Evolutionary conservation across 768 basidiomycete genomes (phyloP).

Genomic region (Lepiota subincarnata): DNA sequence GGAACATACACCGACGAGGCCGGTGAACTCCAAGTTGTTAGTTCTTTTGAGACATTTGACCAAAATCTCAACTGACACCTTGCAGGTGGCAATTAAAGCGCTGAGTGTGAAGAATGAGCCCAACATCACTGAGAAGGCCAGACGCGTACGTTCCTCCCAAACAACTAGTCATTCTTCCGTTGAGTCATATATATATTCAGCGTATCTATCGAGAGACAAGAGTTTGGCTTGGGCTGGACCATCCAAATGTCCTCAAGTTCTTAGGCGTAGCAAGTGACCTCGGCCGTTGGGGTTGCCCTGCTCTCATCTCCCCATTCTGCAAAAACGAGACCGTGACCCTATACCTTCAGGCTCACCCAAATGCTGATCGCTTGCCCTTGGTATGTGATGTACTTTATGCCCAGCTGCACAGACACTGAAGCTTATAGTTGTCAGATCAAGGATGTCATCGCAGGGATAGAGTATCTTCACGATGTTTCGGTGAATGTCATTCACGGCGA

Average conservation of each 20-base stretch:
- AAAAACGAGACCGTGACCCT: conserved; percentile 6
- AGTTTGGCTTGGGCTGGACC: conserved; percentile 14
- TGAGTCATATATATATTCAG: background rate
- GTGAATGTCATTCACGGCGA: too few relatives aligned
- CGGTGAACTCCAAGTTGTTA: too few relatives aligned
- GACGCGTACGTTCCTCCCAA: background rate
- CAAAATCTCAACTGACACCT: background rate
- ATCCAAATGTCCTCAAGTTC: conserved; percentile 16
- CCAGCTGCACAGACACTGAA: background rate
- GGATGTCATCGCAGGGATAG: background rate
- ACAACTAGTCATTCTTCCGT: background rate
- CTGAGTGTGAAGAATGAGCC: conserved; percentile 8
- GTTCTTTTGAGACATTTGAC: too few relatives aligned
- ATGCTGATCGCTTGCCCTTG: conserved; percentile 6
- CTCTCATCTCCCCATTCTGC: conserved; percentile 16
- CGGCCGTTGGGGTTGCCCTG: conserved; percentile 5
- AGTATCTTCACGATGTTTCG: background rate
- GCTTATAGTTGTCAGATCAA: conserved; percentile 4
- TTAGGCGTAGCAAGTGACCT: conserved; percentile 9
- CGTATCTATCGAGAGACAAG: conserved; percentile 15
- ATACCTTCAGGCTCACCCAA: conserved; percentile 11
- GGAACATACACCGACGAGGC: too few relatives aligned
- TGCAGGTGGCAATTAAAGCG: conserved; percentile 18
- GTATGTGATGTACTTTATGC: conserved; percentile 1
- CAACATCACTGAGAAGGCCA: background rate